Evolutionary conservation across 2,329 filamentous ascomycete species (phyloP).

Genomic region (Calonectria pteridis): DNA sequence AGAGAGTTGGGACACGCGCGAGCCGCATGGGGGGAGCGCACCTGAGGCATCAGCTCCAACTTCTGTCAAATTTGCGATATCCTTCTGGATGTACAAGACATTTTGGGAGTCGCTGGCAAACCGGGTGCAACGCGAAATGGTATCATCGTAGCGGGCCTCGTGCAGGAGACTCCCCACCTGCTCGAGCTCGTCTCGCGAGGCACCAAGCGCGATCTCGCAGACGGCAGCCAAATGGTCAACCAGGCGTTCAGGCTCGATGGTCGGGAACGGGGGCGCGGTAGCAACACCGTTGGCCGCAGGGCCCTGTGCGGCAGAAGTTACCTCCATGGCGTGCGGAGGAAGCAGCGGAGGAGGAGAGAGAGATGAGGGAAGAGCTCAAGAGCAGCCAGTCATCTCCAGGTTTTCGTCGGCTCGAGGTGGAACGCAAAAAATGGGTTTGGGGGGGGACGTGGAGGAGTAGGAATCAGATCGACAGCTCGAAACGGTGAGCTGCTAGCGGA

Average conservation of each 20-base stretch:
- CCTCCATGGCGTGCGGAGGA: slow-evolving; percentile 62
- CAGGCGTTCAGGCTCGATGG: slow-evolving; percentile 76
- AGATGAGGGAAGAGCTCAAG: slow-evolving; percentile 38
- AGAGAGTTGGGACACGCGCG: background rate
- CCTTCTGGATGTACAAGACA: slow-evolving; percentile 92
- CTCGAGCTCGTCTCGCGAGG: slow-evolving; percentile 82
- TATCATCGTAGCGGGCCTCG: slow-evolving; percentile 78
- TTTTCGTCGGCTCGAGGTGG: slow-evolving; percentile 30
- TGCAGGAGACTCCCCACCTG: slow-evolving; percentile 86
- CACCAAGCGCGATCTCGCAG: slow-evolving; percentile 80
- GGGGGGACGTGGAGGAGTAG: slow-evolving; percentile 24
- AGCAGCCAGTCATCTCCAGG: slow-evolving; percentile 47
- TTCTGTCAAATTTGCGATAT: slow-evolving; percentile 68
- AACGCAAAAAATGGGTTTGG: slow-evolving; percentile 16
- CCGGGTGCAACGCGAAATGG: slow-evolving; percentile 85
- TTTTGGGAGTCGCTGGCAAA: slow-evolving; percentile 91
- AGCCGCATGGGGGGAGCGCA: slow-evolving; percentile 47
- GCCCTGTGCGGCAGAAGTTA: slow-evolving; percentile 60
- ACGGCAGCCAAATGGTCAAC: slow-evolving; percentile 80
- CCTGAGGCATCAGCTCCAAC: slow-evolving; percentile 61
- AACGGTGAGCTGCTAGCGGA: slow-evolving; percentile 31
- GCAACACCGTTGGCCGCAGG: slow-evolving; percentile 61
- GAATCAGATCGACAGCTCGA: slow-evolving; percentile 29
- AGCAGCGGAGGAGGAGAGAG: slow-evolving; percentile 26
- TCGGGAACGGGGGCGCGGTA: slow-evolving; percentile 60